Conservation (phyloP, 2,329 filamentous ascomycete species). For the Ceratocystis cubensis region DNA sequence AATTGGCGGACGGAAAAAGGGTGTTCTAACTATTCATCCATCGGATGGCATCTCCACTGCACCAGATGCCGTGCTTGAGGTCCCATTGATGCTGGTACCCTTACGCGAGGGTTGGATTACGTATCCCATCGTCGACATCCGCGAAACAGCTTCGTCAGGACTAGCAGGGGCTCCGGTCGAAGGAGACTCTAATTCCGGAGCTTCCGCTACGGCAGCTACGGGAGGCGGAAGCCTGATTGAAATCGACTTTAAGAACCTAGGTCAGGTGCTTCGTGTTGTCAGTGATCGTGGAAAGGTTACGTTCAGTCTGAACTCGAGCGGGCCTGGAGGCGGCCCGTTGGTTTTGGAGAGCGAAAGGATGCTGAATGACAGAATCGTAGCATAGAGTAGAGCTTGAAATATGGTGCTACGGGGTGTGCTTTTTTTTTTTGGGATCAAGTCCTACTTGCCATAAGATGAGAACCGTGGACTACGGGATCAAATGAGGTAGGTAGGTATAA, state of each 20-base stretch:
- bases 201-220: constrained; percentile 24
- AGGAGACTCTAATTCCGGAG: constrained; percentile 28
- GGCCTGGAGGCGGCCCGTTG: constrained; percentile 51
- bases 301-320: constrained; percentile 56
- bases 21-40: constrained; percentile 54
- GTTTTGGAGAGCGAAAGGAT: constrained; percentile 48
- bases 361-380: neutral
- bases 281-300: constrained; percentile 60
- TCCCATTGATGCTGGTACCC: constrained; percentile 67
- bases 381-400: neutral
- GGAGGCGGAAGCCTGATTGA: constrained; percentile 44
- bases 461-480: neutral
- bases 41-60: constrained; percentile 18
- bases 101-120: constrained; percentile 66
- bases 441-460: neutral
- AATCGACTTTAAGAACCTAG: constrained; percentile 66
- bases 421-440: neutral
- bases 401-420: neutral
- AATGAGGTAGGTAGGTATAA: too few relatives aligned
- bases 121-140: constrained; percentile 67
- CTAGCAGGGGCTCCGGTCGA: constrained; percentile 29
- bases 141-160: constrained; percentile 38
- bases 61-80: constrained; percentile 22
- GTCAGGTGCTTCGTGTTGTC: constrained; percentile 63
- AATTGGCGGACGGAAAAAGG: constrained; percentile 66